Evolutionary conservation across 129 eudicot species (phyloP), one percentile per base, ranked within the genome.

Genomic region (Rutidosis leptorrhynchoides): DNA sequence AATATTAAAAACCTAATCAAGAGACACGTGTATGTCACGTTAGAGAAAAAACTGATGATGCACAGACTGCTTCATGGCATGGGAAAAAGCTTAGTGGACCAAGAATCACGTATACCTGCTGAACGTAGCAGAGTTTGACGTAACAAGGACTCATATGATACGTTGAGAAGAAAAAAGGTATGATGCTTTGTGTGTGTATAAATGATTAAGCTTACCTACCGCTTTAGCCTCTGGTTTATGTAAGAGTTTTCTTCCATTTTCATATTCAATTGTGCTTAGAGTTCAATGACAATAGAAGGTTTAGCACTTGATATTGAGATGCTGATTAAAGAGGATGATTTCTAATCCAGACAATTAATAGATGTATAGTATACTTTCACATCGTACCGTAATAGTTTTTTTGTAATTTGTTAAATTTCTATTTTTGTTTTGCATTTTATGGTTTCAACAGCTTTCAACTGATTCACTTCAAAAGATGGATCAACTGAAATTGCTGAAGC

Each of bases 121-220:
- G 55, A 67, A 37, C 79, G 79, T 33, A 74, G 42, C 26, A 75
- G 80, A 67, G 58, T 75, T 2, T 75, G 81, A 67, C 59, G 32
- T 35, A 42, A 30, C 6, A 26, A 7, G 42, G 80, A 75, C 14
- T 68, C 79, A n/a, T 75, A 59, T 37, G 21, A 51, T 2, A 33
- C 68, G 16, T 7, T 75, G 66, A 65, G 59, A 23, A 58, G 56
- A 69, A 58, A 40, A 22, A 35, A 32, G 55, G 27, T 32, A 67
- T 9, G 43, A 53, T 25, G 67, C 24, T 33, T 65, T 23, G 2
- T 35, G 24, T 2, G 26, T 35, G 17, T 67, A 2, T n/a, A n/a
- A n/a, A n/a, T 49, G n/a, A 6, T 21, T 46, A 33, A 57, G 40
- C 33, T 10, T 20, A 20, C 20, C 19, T 62, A 19, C 8, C 1